Conservation (phyloP, 2,329 filamentous ascomycete species). For the Bipolaris bicolor region DNA sequence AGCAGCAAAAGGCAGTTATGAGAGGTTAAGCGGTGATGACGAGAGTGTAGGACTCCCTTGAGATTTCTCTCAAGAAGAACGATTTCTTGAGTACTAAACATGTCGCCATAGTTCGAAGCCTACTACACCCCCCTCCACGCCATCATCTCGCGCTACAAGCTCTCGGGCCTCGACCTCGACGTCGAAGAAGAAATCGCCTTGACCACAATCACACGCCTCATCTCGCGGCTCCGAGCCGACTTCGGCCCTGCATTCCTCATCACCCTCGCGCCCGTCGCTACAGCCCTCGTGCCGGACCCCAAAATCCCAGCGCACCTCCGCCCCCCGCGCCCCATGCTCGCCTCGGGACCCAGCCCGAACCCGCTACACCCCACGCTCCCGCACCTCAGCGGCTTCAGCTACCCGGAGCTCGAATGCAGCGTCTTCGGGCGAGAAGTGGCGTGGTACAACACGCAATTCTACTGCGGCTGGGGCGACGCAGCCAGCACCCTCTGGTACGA, state of each 20-base stretch:
- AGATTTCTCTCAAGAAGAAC: no score
- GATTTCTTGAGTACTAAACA: neutral
- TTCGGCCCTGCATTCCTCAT: constrained; percentile 76
- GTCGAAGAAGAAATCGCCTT: constrained; percentile 75
- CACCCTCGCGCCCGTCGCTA: constrained; percentile 81
- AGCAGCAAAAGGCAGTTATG: constrained; percentile 76
- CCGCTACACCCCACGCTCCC: constrained; percentile 47
- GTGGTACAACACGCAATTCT: constrained; percentile 94
- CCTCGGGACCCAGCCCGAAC: constrained; percentile 40
- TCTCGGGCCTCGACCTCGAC: constrained; percentile 51
- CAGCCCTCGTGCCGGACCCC: constrained; percentile 65
- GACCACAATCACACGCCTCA: constrained; percentile 62
- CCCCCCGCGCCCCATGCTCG: constrained; percentile 38
- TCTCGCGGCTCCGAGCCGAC: constrained; percentile 60
- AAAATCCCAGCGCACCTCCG: constrained; percentile 40
- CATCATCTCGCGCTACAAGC: constrained; percentile 63
- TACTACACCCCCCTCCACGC: constrained; percentile 74
- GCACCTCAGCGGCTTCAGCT: constrained; percentile 83
- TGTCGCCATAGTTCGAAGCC: constrained; percentile 64
- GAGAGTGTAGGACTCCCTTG: constrained; percentile 32
- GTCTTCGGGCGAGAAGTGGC: constrained; percentile 60
- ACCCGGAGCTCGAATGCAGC: constrained; percentile 70
- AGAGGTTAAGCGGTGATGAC: constrained; percentile 50
- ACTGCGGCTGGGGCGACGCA: constrained; percentile 84
- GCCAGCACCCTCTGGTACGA: constrained; percentile 59